Conservation (phyloP, 371 early-diverging fungal genomes). For the Chytridium lagenaria region DNA sequence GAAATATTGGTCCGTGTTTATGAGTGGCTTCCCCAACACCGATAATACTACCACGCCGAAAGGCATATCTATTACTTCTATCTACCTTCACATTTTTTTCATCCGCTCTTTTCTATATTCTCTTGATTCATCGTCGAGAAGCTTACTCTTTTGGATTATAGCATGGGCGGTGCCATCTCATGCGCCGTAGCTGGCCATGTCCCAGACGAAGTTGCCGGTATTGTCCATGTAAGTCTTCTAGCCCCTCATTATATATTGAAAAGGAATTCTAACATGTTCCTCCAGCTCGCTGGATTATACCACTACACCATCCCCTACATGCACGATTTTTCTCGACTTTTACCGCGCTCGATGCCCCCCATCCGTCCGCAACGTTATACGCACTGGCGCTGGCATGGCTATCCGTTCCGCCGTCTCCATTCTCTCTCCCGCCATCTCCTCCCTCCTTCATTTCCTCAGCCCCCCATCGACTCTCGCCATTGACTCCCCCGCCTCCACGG, state of each 20-base stretch:
- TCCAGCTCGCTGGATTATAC: slow-evolving; percentile 50
- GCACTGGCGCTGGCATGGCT: slow-evolving; percentile 30
- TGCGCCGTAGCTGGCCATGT: slow-evolving; percentile 49
- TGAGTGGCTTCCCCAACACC: too few relatives aligned
- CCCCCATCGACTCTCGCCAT: slow-evolving; percentile 11
- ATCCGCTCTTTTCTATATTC: background rate
- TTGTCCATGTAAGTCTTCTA: slow-evolving; percentile 42
- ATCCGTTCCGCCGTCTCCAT: slow-evolving; percentile 32
- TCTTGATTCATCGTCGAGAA: background rate
- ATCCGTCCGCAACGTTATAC: slow-evolving; percentile 28
- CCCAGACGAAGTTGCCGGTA: slow-evolving; percentile 49
- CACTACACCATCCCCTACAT: slow-evolving; percentile 42
- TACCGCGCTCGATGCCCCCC: slow-evolving; percentile 39
- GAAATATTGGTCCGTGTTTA: too few relatives aligned
- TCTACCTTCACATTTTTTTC: too few relatives aligned
- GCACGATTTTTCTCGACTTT: slow-evolving; percentile 36
- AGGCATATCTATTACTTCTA: too few relatives aligned
- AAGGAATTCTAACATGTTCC: background rate
- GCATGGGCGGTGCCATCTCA: slow-evolving; percentile 52
- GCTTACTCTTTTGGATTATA: too few relatives aligned
- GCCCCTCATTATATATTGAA: too few relatives aligned
- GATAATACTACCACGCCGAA: too few relatives aligned
- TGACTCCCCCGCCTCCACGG: background rate
- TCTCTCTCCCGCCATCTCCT: slow-evolving; percentile 30
- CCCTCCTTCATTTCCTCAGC: slow-evolving; percentile 26